phyloP scores from a whole-genome alignment of 768 basidiomycete species.

The Suillus ampliporus region DNA sequence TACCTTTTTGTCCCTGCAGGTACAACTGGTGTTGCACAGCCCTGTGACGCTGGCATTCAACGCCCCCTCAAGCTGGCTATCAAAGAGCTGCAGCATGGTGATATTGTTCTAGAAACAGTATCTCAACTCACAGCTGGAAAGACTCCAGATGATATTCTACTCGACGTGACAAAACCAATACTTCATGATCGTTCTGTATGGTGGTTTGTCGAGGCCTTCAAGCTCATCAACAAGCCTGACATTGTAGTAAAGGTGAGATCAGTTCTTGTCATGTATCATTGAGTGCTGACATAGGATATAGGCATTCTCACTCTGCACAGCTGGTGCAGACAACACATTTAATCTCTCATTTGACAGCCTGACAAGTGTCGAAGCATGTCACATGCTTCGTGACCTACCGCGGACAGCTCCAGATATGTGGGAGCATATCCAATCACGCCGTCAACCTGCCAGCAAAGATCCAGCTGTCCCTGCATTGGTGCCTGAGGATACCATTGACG shows the following conservation, averaged over 20 bases:
- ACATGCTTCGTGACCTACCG: constrained; percentile 1
- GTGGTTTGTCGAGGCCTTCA: constrained; percentile 43
- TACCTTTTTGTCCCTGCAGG: constrained; percentile 2
- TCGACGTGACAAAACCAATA: constrained; percentile 27
- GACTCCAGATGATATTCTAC: constrained; percentile 6
- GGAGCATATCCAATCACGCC: neutral
- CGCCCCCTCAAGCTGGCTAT: constrained; percentile 42
- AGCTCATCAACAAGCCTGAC: constrained; percentile 30
- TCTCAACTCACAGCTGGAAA: no score
- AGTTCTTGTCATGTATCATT: neutral
- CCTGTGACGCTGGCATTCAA: constrained; percentile 31
- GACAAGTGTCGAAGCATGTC: constrained; percentile 1
- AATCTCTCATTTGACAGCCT: constrained; percentile 5
- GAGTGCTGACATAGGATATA: constrained; percentile 3
- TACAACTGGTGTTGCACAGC: constrained; percentile 3
- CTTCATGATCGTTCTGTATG: constrained; percentile 29
- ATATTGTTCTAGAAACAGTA: no score
- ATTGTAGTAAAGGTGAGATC: constrained; percentile 39
- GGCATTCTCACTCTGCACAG: constrained; percentile 21
- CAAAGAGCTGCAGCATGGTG: no score
- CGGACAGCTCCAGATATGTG: constrained; percentile 3
- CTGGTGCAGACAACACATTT: constrained; percentile 15
- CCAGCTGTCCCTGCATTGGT: neutral
- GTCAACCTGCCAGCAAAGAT: neutral
- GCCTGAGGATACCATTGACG: neutral